Evolutionary conservation across 352 stramenopile genomes (phyloP).

Genomic region (Phytophthora sojae): DNA sequence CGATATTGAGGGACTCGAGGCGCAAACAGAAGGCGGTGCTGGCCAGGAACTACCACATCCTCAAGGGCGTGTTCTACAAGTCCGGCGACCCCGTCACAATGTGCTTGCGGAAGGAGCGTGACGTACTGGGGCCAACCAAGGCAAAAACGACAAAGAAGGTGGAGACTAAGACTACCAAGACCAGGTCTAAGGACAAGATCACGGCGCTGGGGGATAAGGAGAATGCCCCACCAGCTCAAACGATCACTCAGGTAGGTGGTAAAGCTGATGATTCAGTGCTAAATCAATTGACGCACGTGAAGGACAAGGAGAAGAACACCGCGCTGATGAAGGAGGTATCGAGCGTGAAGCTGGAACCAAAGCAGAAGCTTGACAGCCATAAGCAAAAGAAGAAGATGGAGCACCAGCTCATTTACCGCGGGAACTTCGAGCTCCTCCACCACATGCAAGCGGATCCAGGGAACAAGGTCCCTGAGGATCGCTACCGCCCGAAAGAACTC

Average conservation of each 20-base stretch:
- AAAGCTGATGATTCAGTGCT: slow-evolving; percentile 20
- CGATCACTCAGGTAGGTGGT: neutral
- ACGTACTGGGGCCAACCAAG: slow-evolving; percentile 14
- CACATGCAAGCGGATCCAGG: slow-evolving; percentile 69
- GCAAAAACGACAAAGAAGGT: slow-evolving; percentile 2
- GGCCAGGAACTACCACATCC: slow-evolving; percentile 71
- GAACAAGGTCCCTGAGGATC: slow-evolving; percentile 42
- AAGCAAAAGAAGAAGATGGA: slow-evolving; percentile 50
- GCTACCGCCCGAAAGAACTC: slow-evolving; percentile 63
- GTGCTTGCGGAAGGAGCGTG: slow-evolving; percentile 55
- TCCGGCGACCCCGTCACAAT: slow-evolving; percentile 78
- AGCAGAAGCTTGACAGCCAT: neutral
- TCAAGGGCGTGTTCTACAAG: slow-evolving; percentile 91
- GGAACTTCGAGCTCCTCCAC: slow-evolving; percentile 75
- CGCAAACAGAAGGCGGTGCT: slow-evolving; percentile 31
- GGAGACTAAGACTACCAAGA: neutral
- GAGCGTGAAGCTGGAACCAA: slow-evolving; percentile 16
- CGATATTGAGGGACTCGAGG: slow-evolving; percentile 54
- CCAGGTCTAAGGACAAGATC: slow-evolving; percentile 7
- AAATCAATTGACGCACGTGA: slow-evolving; percentile 29
- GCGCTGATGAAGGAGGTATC: slow-evolving; percentile 34
- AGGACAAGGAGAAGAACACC: slow-evolving; percentile 14
- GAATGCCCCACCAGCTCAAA: slow-evolving; percentile 9
- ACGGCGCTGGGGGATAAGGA: slow-evolving; percentile 23
- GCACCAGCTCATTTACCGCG: slow-evolving; percentile 71